Conservation (phyloP, 495 filamentous ascomycete genomes). For the Penicillium odoratum region DNA sequence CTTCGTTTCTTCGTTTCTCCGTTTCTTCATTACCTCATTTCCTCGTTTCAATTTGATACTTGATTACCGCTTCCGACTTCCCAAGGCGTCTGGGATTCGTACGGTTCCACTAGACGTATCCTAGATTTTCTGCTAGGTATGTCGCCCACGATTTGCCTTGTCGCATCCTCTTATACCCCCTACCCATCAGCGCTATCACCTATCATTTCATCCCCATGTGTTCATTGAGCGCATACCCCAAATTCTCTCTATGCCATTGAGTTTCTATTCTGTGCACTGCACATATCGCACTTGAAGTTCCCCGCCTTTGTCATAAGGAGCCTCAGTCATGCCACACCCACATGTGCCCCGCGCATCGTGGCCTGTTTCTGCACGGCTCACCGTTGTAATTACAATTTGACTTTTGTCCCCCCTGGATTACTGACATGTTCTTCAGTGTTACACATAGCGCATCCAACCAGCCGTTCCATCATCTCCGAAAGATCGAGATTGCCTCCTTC, state of each 20-base stretch:
- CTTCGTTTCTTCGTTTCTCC: too few relatives aligned
- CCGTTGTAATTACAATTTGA: background rate
- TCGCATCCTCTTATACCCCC: background rate
- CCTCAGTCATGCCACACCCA: slow-evolving; percentile 27
- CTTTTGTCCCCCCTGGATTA: background rate
- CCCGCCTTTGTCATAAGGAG: slow-evolving; percentile 19
- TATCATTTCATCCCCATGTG: background rate
- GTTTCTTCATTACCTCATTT: too few relatives aligned
- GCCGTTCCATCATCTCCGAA: slow-evolving; percentile 15
- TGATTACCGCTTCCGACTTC: slow-evolving; percentile 1
- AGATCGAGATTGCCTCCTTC: slow-evolving; percentile 15
- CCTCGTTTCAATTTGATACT: background rate
- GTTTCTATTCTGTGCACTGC: slow-evolving; percentile 1
- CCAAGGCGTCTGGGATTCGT: slow-evolving; percentile 11
- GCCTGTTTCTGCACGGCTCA: slow-evolving; percentile 2
- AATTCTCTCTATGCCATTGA: background rate
- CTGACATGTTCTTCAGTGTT: slow-evolving; percentile 17
- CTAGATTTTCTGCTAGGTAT: slow-evolving; percentile 12
- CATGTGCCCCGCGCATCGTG: slow-evolving; percentile 14
- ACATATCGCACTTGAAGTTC: background rate
- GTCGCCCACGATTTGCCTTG: slow-evolving; percentile 8
- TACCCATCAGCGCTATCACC: background rate
- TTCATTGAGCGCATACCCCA: background rate
- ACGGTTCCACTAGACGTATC: slow-evolving; percentile 10
- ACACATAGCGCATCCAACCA: slow-evolving; percentile 20